Conservation (phyloP, 768 basidiomycete species). For the Strobilomyces echinocephalus region DNA sequence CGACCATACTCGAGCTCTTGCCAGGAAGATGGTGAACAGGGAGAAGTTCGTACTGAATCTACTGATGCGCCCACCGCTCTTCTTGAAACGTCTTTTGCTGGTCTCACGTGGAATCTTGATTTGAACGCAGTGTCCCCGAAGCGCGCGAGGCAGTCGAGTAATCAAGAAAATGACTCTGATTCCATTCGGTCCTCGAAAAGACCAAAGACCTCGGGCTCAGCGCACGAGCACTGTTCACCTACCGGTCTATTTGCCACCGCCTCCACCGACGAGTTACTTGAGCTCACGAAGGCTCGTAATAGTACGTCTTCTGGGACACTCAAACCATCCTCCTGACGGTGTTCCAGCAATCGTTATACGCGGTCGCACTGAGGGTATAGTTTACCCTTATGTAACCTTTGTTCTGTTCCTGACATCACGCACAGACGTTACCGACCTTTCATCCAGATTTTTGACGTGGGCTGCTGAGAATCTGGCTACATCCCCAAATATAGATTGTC, state of each 20-base stretch:
- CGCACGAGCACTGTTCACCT: background rate
- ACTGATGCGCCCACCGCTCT: slow-evolving; percentile 20
- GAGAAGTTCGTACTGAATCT: slow-evolving; percentile 29
- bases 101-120: slow-evolving; percentile 7
- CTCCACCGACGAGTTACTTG: slow-evolving; percentile 12
- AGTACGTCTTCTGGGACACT: slow-evolving; percentile 9
- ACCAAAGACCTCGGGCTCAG: background rate
- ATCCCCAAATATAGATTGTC: background rate
- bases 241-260: background rate
- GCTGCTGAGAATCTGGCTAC: background rate
- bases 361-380: slow-evolving; percentile 18
- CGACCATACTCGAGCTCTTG: background rate
- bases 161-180: background rate
- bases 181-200: slow-evolving; percentile 10
- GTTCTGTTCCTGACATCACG: slow-evolving; percentile 1
- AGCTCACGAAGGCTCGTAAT: slow-evolving; percentile 19
- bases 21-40: slow-evolving; percentile 15
- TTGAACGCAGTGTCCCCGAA: slow-evolving; percentile 9
- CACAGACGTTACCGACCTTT: slow-evolving; percentile 17
- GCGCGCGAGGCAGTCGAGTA: slow-evolving; percentile 8
- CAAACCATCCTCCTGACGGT: background rate
- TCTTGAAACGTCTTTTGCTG: slow-evolving; percentile 14
- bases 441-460: slow-evolving; percentile 21
- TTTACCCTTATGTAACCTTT: background rate
- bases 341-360: slow-evolving; percentile 18